Base-by-base conservation (phyloP, 768 basidiomycete genomes). In the Mycena rebaudengoi region DNA sequence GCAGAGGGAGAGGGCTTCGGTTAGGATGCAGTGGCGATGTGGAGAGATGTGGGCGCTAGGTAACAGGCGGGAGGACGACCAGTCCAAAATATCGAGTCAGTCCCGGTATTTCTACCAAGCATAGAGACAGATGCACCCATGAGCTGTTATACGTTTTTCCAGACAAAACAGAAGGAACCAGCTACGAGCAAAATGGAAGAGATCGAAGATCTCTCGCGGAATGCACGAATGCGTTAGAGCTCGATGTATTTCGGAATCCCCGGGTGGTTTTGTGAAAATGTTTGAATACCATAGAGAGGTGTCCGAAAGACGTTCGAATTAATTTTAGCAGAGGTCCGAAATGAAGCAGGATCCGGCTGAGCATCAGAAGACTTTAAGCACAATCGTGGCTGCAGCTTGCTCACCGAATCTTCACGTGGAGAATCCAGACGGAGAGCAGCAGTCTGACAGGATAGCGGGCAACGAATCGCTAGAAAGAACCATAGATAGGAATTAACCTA, bases 381-480 rank as follows among this genome's bases (percentile, higher is more conserved):
- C n/a, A n/a, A n/a, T n/a, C n/a, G 29, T 30, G 40, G 51, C 25
- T 37, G 51, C 20, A 26, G 51, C 10, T 26, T 26, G 16, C 37
- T 52, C 25, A 4, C 3, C 51, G 33, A 51, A 51, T 37, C 49
- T 16, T 51, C 49, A 51, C 49, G 33, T 2, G 49, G 8, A 14
- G 49, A 51, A 37, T 51, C 2, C 32, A 51, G 49, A 51, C 37
- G 23, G 51, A 52, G 1, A 52, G 35, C 25, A 26, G 51, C 18
- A 11, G 25, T 6, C 37, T 4, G 51, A 52, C 5, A 28, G 35
- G 25, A 52, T 52, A 26, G 51, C 51, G 25, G 29, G 51, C 37
- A 28, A 52, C n/a, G n/a, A n/a, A n/a, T n/a, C n/a, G n/a, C 51
- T 52, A 26, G 51, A 28, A 52, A n/a, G 51, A 52, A 52, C 14